These are phyloP conservation scores for Pterothamnion heteromorphum DNA, from an alignment of 31 red algal species.

Conservation along the genomic window DNA sequence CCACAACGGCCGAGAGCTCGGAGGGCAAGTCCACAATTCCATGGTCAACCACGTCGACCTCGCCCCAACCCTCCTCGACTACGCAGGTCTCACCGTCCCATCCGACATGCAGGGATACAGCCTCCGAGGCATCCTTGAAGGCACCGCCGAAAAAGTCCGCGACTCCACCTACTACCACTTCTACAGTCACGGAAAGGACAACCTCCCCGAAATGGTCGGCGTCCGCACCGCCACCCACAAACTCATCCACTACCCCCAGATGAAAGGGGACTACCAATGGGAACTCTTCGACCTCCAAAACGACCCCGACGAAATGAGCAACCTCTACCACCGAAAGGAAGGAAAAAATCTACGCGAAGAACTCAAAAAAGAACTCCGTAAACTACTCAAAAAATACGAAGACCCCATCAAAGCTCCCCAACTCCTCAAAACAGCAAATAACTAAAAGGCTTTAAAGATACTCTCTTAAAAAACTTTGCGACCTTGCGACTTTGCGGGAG, in stretches of 20 bases:
- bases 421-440: too few relatives aligned
- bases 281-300: neutral
- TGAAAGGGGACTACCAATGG: neutral
- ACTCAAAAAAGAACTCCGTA: neutral
- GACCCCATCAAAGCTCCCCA: too few relatives aligned
- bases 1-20: too few relatives aligned
- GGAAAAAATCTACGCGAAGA: neutral
- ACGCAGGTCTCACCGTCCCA: neutral
- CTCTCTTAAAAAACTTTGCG: too few relatives aligned
- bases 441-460: too few relatives aligned
- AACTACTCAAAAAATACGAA: neutral
- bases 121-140: neutral
- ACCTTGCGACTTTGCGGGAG: too few relatives aligned
- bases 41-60: constrained; percentile 21
- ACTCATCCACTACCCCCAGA: neutral
- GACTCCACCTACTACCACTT: neutral
- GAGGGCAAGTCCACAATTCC: neutral
- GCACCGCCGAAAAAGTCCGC: neutral
- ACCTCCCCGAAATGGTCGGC: neutral
- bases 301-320: neutral
- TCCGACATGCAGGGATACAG: neutral
- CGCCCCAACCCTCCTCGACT: neutral
- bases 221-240: neutral
- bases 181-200: neutral
- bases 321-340: neutral